Conservation (phyloP, 768 basidiomycete genomes). For the Suillus ampliporus region DNA sequence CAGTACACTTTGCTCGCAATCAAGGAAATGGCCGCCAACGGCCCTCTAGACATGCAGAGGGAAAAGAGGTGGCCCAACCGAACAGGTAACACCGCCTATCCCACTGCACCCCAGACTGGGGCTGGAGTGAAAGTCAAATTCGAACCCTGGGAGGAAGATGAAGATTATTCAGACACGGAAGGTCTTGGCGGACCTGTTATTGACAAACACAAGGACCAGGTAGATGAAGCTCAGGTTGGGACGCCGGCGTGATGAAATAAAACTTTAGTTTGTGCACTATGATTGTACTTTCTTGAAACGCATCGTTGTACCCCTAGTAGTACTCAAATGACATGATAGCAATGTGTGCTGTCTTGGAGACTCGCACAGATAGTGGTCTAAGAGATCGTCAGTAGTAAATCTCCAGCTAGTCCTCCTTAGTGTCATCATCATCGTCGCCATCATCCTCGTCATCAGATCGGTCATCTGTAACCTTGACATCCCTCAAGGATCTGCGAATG, state of each 20-base stretch:
- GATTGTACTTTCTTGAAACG: neutral
- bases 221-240: slow-evolving; percentile 12
- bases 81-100: slow-evolving; percentile 33
- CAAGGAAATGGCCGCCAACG: slow-evolving; percentile 75
- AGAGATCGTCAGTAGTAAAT: neutral
- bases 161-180: slow-evolving; percentile 51
- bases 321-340: slow-evolving; percentile 11
- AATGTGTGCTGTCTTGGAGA: slow-evolving; percentile 7
- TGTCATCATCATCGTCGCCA: slow-evolving; percentile 41
- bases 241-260: slow-evolving; percentile 12
- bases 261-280: neutral
- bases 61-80: slow-evolving; percentile 81
- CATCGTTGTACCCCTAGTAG: slow-evolving; percentile 8
- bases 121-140: slow-evolving; percentile 59
- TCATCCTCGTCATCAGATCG: slow-evolving; percentile 83
- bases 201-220: slow-evolving; percentile 20
- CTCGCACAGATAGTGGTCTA: neutral
- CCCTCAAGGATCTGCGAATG: slow-evolving; percentile 56
- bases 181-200: slow-evolving; percentile 38
- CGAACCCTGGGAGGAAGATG: slow-evolving; percentile 63
- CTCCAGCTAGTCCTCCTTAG: slow-evolving; percentile 37
- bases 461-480: slow-evolving; percentile 61
- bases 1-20: slow-evolving; percentile 76
- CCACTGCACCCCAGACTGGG: slow-evolving; percentile 27
- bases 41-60: slow-evolving; percentile 75